phyloP scores from a whole-genome alignment of 768 basidiomycete genomes.

The Collybia sp. region DNA sequence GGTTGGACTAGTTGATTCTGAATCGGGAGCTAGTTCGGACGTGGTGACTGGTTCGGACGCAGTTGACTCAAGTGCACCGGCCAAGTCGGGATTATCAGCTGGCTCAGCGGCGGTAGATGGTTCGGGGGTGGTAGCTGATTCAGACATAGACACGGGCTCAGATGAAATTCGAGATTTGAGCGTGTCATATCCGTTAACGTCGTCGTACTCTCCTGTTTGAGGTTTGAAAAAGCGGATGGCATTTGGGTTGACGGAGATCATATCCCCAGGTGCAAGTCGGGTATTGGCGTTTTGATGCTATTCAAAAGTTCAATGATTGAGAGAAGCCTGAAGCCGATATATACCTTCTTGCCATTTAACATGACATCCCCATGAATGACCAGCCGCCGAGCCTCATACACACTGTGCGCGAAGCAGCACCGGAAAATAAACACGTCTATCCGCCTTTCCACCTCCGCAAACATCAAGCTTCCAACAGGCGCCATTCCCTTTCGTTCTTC shows the following conservation, averaged over 20 bases:
- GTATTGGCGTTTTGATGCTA: constrained; percentile 85
- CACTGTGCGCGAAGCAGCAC: constrained; percentile 80
- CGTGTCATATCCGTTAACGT: constrained; percentile 22
- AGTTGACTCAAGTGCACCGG: too few species aligned
- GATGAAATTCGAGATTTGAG: constrained; percentile 4
- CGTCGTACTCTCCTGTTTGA: constrained; percentile 27
- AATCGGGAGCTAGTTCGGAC: constrained; percentile 5
- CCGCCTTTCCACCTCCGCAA: constrained; percentile 88
- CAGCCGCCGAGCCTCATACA: constrained; percentile 84
- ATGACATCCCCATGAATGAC: constrained; percentile 84
- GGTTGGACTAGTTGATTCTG: constrained; percentile 1
- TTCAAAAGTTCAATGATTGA: background rate
- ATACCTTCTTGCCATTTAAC: constrained; percentile 86
- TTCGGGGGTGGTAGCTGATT: constrained; percentile 1
- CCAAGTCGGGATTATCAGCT: too few species aligned
- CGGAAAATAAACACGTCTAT: constrained; percentile 92
- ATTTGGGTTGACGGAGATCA: constrained; percentile 83
- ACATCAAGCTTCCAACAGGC: constrained; percentile 95
- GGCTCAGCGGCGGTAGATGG: constrained; percentile 3
- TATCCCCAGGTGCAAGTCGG: constrained; percentile 88
- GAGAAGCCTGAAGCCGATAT: constrained; percentile 14
- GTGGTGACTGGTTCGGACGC: background rate
- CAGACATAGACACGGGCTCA: constrained; percentile 1
- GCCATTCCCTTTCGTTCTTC: constrained; percentile 63
- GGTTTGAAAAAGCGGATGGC: constrained; percentile 70